phyloP scores from a whole-genome alignment of 2,329 filamentous ascomycete genomes.

The Dissoconium aciculare region DNA sequence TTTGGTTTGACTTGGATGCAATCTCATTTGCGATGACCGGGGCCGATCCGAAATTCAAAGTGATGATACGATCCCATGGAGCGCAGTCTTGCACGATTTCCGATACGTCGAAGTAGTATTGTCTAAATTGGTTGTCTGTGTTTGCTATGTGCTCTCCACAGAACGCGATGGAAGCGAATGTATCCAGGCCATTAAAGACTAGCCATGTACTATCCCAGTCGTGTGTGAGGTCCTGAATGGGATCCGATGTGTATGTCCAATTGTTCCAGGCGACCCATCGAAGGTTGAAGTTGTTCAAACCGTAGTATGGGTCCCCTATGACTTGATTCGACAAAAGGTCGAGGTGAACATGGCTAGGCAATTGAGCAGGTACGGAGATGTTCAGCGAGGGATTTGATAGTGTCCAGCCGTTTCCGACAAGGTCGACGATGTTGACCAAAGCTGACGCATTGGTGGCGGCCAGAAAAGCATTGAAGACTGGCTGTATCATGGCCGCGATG shows the following conservation, averaged over 20 bases:
- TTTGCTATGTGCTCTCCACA: slow-evolving; percentile 40
- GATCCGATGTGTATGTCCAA: slow-evolving; percentile 45
- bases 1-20: slow-evolving; percentile 25
- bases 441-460: slow-evolving; percentile 1
- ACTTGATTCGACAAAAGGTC: slow-evolving; percentile 40
- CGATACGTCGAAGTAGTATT: slow-evolving; percentile 45
- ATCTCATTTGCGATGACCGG: slow-evolving; percentile 39
- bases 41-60: slow-evolving; percentile 44
- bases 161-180: slow-evolving; percentile 42
- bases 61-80: slow-evolving; percentile 25
- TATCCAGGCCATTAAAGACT: slow-evolving; percentile 48
- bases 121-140: slow-evolving; percentile 48
- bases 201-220: slow-evolving; percentile 36
- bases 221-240: slow-evolving; percentile 27
- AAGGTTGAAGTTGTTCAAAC: slow-evolving; percentile 44
- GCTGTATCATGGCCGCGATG: slow-evolving; percentile 1
- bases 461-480: neutral
- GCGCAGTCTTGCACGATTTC: slow-evolving; percentile 30
- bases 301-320: slow-evolving; percentile 41
- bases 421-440: no score
- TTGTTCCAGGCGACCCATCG: slow-evolving; percentile 44
- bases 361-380: slow-evolving; percentile 38
- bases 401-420: slow-evolving; percentile 25
- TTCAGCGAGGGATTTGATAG: slow-evolving; percentile 31
- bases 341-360: slow-evolving; percentile 46